Base-by-base conservation (phyloP, 2,329 filamentous ascomycete species). In the Ascosphaera aggregata region DNA sequence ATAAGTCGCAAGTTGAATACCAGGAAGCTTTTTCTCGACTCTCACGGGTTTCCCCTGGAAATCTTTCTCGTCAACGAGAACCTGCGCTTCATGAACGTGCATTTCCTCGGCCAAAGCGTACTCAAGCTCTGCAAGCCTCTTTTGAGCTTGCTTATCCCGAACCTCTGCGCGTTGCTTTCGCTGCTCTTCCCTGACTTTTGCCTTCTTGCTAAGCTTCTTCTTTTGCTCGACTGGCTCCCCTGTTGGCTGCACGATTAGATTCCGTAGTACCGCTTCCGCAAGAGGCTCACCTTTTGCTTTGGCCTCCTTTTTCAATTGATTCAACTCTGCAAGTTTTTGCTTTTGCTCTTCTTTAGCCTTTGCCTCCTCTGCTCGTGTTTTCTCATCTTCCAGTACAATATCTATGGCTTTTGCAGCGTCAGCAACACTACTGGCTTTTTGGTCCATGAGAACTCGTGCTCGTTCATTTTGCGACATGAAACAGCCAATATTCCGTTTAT, bases 341-440 rank as follows among this genome's bases (percentile, higher is more conserved):
- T 41, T 40, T 30, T 13, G 39, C 4, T 43, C 18, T 18, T 51
- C 48, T 36, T 49, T 47, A 34, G 58, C 48, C 44, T 54, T 54
- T 34, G 49, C 51, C 16, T 51, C 44, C 13, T 49, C 43, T 4
- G 40, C 9, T 40, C 9, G 45, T 44, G 44, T 39, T 37, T 56
- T 46, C 40, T 52, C 52, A 36, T 56, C 47, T 34, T 64, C 55
- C 47, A 70, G 66, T 3, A 32, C 30, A 43, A 65, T 59, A 18
- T 52, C 44, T 39, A 75, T 49, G 2, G 73, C 67, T 16, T 66
- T 64, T 1, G 70, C 69, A 18, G 73, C 50, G 48, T 76, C 72
- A 3, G 70, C 71, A 16, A 73, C 61, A 34, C 60, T 64, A 41
- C 71, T 74, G n/a, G 68, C 69, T 51, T 69, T 72, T 50, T 76